Evolutionary conservation across 2,329 filamentous ascomycete species (phyloP).

Genomic region (Phaeosphaeriaceae sp.): DNA sequence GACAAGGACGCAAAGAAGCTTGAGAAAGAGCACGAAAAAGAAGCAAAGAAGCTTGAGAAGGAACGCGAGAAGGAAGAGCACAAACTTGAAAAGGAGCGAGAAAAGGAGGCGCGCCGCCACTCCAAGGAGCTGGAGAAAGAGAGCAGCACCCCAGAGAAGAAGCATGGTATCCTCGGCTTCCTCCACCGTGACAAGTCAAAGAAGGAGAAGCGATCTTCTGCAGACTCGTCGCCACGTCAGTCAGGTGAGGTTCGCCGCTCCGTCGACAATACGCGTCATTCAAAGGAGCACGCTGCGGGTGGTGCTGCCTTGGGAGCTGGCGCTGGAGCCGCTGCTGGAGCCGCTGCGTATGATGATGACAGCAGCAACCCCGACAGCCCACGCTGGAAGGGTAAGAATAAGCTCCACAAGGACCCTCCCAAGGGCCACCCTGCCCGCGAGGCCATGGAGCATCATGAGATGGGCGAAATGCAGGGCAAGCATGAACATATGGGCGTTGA

Average conservation of each 20-base stretch:
- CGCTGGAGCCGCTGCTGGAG: conserved; percentile 22
- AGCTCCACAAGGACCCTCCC: conserved; percentile 53
- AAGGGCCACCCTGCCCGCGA: conserved; percentile 43
- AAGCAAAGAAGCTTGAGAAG: conserved; percentile 26
- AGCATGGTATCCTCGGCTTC: conserved; percentile 49
- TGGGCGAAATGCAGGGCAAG: conserved; percentile 23
- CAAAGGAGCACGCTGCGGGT: conserved; percentile 32
- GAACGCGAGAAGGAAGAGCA: conserved; percentile 16
- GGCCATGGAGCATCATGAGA: conserved; percentile 27
- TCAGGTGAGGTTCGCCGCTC: conserved; percentile 14
- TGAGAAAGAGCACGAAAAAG: conserved; percentile 31
- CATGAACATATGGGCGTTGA: conserved; percentile 40
- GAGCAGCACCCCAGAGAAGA: conserved; percentile 43
- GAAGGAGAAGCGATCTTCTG: conserved; percentile 31
- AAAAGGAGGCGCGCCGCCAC: conserved; percentile 17
- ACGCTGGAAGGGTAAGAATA: conserved; percentile 41
- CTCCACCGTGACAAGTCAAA: conserved; percentile 53
- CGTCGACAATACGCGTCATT: conserved; percentile 25
- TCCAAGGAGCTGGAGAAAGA: conserved; percentile 36
- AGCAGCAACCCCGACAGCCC: conserved; percentile 22
- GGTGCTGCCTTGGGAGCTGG: conserved; percentile 30
- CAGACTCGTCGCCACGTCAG: conserved; percentile 25
- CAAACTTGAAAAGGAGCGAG: conserved; percentile 21
- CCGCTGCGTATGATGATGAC: conserved; percentile 24
- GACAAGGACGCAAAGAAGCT: conserved; percentile 20